Percentiles rank a stretch among this genome's conserved stretches.
phyloP scores from a whole-genome alignment of 225 moss, liverwort and hornwort species.

The Bryoerythrophyllum caledonicum region DNA sequence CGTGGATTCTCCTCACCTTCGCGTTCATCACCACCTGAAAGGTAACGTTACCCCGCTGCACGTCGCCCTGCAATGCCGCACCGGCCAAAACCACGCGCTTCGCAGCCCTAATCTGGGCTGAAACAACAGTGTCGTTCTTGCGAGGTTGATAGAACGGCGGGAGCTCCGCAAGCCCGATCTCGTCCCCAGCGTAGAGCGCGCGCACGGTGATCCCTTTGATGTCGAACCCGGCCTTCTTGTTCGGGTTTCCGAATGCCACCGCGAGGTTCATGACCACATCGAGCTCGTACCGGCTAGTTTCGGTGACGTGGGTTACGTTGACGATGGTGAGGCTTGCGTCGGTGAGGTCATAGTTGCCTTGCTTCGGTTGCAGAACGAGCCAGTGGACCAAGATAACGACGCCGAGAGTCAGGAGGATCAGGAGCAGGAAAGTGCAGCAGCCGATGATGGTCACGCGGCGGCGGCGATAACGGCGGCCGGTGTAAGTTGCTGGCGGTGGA shows the following conservation, averaged over 20 bases:
- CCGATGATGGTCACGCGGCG: neutral
- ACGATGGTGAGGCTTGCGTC: neutral
- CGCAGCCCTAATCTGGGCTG: neutral
- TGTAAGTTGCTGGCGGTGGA: slow-evolving; percentile 17
- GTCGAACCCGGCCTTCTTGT: slow-evolving; percentile 17
- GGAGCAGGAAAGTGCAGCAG: neutral
- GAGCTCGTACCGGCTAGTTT: neutral
- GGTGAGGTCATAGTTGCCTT: slow-evolving; percentile 17
- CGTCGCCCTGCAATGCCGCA: neutral
- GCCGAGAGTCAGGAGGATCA: neutral
- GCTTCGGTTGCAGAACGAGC: slow-evolving; percentile 2
- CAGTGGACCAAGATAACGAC: neutral
- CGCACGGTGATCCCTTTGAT: slow-evolving; percentile 17
- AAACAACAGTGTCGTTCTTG: neutral
- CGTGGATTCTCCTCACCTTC: slow-evolving; percentile 9
- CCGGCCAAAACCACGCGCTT: neutral
- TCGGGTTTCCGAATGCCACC: slow-evolving; percentile 19
- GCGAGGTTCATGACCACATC: slow-evolving; percentile 9
- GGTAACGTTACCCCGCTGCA: neutral
- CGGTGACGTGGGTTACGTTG: slow-evolving; percentile 6
- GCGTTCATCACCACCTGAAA: neutral
- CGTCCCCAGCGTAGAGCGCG: neutral
- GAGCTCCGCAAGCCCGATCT: slow-evolving; percentile 12
- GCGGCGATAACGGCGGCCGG: neutral
- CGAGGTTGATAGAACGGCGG: slow-evolving; percentile 7